Conservation (phyloP, 2,329 filamentous ascomycete genomes). For the Ceratocystis huliohia region DNA sequence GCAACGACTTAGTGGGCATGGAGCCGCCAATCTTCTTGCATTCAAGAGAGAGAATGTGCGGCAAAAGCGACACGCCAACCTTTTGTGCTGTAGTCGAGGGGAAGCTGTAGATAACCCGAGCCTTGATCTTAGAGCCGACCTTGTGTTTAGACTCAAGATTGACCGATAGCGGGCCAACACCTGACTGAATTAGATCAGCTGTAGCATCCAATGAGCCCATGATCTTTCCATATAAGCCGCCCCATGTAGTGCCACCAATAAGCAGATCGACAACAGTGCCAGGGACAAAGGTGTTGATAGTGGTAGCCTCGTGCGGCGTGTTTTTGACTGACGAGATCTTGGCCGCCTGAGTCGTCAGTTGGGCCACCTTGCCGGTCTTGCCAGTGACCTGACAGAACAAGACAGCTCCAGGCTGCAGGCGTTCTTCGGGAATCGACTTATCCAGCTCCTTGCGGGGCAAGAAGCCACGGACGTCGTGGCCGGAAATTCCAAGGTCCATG, state of each 20-base stretch:
- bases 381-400: slow-evolving; percentile 71
- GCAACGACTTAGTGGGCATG: slow-evolving; percentile 45
- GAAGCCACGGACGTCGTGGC: slow-evolving; percentile 62
- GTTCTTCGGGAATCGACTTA: slow-evolving; percentile 47
- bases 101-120: slow-evolving; percentile 77
- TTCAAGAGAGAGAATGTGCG: slow-evolving; percentile 61
- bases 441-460: slow-evolving; percentile 74
- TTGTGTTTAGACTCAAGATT: slow-evolving; percentile 70
- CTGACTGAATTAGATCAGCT: slow-evolving; percentile 81
- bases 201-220: slow-evolving; percentile 86
- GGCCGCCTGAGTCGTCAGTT: slow-evolving; percentile 63
- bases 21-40: slow-evolving; percentile 33
- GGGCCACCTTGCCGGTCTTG: slow-evolving; percentile 70
- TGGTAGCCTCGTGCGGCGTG: slow-evolving; percentile 62
- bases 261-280: slow-evolving; percentile 82
- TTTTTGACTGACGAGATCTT: slow-evolving; percentile 56
- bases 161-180: slow-evolving; percentile 53
- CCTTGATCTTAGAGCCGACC: slow-evolving; percentile 70
- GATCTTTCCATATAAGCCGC: slow-evolving; percentile 77
- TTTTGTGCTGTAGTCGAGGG: slow-evolving; percentile 67
- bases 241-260: slow-evolving; percentile 58
- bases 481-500: slow-evolving; percentile 75
- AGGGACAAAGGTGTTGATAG: slow-evolving; percentile 79
- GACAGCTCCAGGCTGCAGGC: slow-evolving; percentile 69
- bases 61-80: slow-evolving; percentile 73